Conservation (phyloP, 495 filamentous ascomycete genomes). For the Penicillium coprophilum region DNA sequence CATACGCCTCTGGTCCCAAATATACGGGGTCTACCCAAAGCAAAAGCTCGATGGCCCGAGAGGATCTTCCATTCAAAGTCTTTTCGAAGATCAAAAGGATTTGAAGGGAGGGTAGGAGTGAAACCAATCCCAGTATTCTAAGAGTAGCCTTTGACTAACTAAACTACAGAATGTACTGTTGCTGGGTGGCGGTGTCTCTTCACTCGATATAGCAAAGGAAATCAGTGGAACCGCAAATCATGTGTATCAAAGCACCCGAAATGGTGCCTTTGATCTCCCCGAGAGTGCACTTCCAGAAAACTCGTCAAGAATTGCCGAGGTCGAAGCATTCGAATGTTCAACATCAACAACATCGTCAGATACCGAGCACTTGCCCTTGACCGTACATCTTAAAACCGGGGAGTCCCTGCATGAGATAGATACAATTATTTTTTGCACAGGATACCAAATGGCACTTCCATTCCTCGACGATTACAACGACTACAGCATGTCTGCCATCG, state of each 20-base stretch:
- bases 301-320: constrained; percentile 50
- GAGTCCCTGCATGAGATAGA: constrained; percentile 52
- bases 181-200: constrained; percentile 61
- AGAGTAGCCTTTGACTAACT: not conserved
- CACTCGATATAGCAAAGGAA: constrained; percentile 60
- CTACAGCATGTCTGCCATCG: constrained; percentile 22
- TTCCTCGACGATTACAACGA: constrained; percentile 53
- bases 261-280: constrained; percentile 56
- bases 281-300: constrained; percentile 47
- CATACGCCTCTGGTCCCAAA: constrained; percentile 57
- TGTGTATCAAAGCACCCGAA: constrained; percentile 60
- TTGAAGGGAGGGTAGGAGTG: constrained; percentile 39
- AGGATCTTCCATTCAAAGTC: constrained; percentile 60
- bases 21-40: constrained; percentile 51
- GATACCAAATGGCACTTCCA: constrained; percentile 61
- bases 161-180: constrained; percentile 53
- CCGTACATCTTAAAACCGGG: constrained; percentile 40
- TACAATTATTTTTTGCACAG: constrained; percentile 59
- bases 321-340: constrained; percentile 31
- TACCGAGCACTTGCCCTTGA: constrained; percentile 37
- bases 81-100: constrained; percentile 53
- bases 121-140: not conserved
- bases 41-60: constrained; percentile 52
- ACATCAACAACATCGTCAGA: constrained; percentile 29
- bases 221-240: constrained; percentile 47